Conservation (phyloP, 192 early-diverging fungal species). For the Coemansia sp. region DNA sequence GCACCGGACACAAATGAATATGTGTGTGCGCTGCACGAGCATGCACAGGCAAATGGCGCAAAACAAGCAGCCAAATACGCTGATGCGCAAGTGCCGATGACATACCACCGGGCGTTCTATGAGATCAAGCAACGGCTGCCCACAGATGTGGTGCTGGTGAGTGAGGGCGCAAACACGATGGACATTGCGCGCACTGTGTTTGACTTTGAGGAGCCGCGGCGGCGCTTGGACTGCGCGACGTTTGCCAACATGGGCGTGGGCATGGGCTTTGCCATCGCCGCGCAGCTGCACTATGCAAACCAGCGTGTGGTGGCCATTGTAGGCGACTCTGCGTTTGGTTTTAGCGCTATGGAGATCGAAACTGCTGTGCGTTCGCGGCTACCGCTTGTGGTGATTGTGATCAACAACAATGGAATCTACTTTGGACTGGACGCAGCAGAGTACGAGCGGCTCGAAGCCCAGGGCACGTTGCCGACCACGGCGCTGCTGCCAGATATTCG, state of each 20-base stretch:
- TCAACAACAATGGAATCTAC: conserved; percentile 80
- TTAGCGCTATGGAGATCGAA: conserved; percentile 77
- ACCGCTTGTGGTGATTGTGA: conserved; percentile 70
- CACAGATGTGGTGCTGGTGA: conserved; percentile 58
- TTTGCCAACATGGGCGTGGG: conserved; percentile 83
- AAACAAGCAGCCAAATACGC: conserved; percentile 48
- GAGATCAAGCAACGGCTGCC: conserved; percentile 66
- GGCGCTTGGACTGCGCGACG: conserved; percentile 70
- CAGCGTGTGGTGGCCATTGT: conserved; percentile 63
- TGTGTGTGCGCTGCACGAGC: conserved; percentile 23
- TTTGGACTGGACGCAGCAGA: conserved; percentile 60
- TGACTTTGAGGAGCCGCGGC: conserved; percentile 62
- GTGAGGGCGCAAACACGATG: conserved; percentile 80
- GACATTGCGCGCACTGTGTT: conserved; percentile 73
- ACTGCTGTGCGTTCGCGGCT: conserved; percentile 63
- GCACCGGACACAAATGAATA: conserved; percentile 21
- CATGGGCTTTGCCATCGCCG: conserved; percentile 70
- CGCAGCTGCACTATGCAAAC: conserved; percentile 57
- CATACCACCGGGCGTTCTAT: conserved; percentile 66
- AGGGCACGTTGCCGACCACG: conserved; percentile 58
- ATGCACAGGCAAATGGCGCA: conserved; percentile 48
- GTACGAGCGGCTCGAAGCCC: conserved; percentile 42
- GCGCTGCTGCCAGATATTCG: conserved; percentile 64
- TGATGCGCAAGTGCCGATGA: conserved; percentile 56
- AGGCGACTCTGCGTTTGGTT: conserved; percentile 80